Base-by-base conservation (phyloP, 257 asterid genomes). In the Henckelia pumila region DNA sequence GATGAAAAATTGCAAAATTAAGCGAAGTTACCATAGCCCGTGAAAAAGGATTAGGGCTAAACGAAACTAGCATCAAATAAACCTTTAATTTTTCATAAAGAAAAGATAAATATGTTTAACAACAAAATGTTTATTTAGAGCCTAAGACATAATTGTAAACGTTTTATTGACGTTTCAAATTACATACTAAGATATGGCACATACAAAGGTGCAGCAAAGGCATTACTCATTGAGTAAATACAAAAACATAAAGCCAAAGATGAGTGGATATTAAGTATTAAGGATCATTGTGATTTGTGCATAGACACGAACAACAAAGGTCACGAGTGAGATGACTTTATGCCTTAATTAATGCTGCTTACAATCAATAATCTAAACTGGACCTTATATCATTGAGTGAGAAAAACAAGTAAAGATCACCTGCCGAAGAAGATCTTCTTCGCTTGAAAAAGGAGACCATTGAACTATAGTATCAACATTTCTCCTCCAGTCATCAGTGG, bases 381-480 rank as follows among this genome's bases (percentile, higher is more conserved):
- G 40, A 30, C n/a, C 28, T 29, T 11, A 59, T 56, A 63, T 24
- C 7, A 44, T n/a, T 74, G 35, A 77, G 58, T 22, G 23, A 40
- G 56, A 67, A 32, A 52, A 28, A 28, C 33, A 35, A 50, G 57
- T 61, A 70, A 61, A 55, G 49, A 40, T 64, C 74, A 91, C 97
- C 99, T 94, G 96, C 67, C 59, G 81, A 74, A 83, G 89, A 79
- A 94, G 99, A 75, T 91, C 96, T 40, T 73, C 84, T 87, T 88
- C 99, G 68, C 88, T 81, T 68, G 89, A 77, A 74, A 91, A 94
- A 19, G 97, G 96, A 64, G 99, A 94, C 99, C 99, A 94, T 44
- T 86, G 82, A 73, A 88, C 76, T 69, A 94, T 75, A 61, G 97
- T 78, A 56, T 87, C 96, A 53, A 91, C 82, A 78, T 91, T 94